These are phyloP conservation scores for Hemerocallis citrina DNA, from an alignment of 106 monocot genomes.

Conservation along the genomic window DNA sequence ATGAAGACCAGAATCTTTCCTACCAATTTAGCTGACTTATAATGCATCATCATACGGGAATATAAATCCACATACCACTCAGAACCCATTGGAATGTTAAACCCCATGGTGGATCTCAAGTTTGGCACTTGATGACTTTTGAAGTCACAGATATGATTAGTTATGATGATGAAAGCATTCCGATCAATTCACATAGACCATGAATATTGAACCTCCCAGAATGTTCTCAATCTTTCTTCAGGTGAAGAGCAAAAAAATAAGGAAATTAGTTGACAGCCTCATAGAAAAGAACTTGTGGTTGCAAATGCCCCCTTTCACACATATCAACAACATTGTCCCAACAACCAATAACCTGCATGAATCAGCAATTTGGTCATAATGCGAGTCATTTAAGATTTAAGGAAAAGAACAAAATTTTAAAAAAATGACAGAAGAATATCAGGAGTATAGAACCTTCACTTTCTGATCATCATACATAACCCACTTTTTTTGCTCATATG, in stretches of 20 bases:
- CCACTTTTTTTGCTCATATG: constrained; percentile 58
- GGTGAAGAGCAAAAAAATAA: background rate
- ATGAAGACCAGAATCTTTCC: too few relatives aligned
- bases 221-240: background rate
- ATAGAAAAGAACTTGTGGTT: constrained; percentile 85
- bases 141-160: too few relatives aligned
- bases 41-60: too few relatives aligned
- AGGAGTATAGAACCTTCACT: constrained; percentile 48
- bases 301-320: constrained; percentile 75
- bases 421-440: background rate
- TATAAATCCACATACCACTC: too few relatives aligned
- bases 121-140: too few relatives aligned
- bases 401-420: background rate
- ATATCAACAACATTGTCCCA: constrained; percentile 62
- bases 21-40: too few relatives aligned
- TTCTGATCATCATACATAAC: constrained; percentile 86
- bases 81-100: too few relatives aligned
- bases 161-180: too few relatives aligned
- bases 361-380: background rate
- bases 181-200: background rate
- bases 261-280: constrained; percentile 32
- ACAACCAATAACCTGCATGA: constrained; percentile 51
- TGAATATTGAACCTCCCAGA: background rate
- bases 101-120: too few relatives aligned
- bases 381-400: background rate